Conservation (phyloP, 2,329 filamentous ascomycete species). For the Colletotrichum sp. region DNA sequence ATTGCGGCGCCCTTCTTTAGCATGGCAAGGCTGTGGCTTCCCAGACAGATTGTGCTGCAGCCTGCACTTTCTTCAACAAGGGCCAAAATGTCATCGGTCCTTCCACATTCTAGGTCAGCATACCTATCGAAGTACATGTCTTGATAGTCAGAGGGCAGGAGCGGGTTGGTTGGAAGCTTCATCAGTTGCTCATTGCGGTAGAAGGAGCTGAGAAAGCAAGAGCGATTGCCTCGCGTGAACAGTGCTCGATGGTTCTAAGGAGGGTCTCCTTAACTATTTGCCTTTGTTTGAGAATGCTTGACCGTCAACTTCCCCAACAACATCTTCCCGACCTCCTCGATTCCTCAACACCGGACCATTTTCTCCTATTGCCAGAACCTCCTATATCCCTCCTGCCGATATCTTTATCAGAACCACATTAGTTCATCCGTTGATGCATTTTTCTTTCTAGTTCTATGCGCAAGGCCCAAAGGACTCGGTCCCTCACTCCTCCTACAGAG, state of each 20-base stretch:
- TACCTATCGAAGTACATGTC: not conserved
- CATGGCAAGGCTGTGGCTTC: not conserved
- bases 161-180: not conserved
- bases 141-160: not conserved
- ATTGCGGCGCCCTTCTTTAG: not conserved
- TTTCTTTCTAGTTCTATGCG: not conserved
- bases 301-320: not conserved
- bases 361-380: not conserved
- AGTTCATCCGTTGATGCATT: not conserved
- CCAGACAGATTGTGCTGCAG: not conserved
- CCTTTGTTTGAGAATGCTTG: not conserved
- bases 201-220: not conserved
- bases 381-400: not conserved
- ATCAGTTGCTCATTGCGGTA: not conserved
- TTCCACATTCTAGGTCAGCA: not conserved
- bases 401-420: not conserved
- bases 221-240: not conserved
- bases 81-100: not conserved
- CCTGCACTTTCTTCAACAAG: not conserved
- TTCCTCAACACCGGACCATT: not conserved
- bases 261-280: too few relatives aligned
- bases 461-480: not conserved
- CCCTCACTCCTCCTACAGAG: slow-evolving; percentile 13
- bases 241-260: not conserved
- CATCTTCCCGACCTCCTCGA: not conserved